Evolutionary conservation across 257 asterid species (phyloP).

Genomic region (Solanum sitiens): DNA sequence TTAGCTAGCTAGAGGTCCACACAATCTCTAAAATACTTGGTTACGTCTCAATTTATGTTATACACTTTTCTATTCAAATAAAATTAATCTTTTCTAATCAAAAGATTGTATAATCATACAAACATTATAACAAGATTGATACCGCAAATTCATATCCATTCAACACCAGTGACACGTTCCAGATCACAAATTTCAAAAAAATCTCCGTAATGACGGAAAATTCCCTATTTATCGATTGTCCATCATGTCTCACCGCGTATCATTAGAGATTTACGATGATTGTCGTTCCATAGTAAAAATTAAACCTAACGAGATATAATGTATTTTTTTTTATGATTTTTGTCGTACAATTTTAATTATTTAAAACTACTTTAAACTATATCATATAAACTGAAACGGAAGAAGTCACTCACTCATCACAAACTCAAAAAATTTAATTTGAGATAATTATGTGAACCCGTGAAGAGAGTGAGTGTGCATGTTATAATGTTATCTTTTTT

Average conservation of each 20-base stretch:
- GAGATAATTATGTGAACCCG: background rate
- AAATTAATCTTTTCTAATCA: no score
- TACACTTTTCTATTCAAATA: background rate
- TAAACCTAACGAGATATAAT: background rate
- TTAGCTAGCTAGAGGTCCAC: background rate
- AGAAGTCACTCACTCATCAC: background rate
- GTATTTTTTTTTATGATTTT: background rate
- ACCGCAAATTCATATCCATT: no score
- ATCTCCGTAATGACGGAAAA: background rate
- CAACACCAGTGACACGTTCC: background rate
- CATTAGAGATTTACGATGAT: background rate
- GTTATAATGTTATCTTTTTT: background rate
- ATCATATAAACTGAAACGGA: background rate
- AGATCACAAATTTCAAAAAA: background rate
- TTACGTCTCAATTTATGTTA: background rate
- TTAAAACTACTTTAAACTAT: background rate
- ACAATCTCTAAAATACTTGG: background rate
- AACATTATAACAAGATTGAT: background rate
- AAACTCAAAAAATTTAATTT: no score
- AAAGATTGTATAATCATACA: background rate
- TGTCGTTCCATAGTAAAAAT: background rate
- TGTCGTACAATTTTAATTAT: rapidly evolving
- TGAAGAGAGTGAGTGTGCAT: background rate
- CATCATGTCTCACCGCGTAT: background rate
- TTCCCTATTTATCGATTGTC: background rate